A percentile compares a stretch with the other conserved stretches of the same genome.
Evolutionary conservation across 2,329 filamentous ascomycete genomes (phyloP).

Genomic region (Talaromyces sp.): DNA sequence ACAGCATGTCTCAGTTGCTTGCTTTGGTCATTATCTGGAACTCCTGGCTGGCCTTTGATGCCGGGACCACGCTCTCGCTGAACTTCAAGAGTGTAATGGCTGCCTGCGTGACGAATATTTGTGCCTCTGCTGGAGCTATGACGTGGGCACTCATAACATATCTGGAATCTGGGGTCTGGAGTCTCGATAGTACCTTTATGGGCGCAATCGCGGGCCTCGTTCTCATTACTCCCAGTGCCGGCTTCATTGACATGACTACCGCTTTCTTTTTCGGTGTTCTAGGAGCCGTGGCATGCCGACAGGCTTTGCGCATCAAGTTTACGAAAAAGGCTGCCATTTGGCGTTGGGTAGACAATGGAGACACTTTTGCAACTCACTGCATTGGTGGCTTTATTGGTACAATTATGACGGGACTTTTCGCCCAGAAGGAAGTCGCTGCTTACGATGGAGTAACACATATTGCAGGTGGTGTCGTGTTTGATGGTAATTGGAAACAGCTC

Average conservation of each 20-base stretch:
- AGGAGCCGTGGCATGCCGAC: constrained; percentile 48
- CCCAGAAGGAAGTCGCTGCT: constrained; percentile 49
- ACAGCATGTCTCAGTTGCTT: constrained; percentile 48
- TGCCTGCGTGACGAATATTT: constrained; percentile 10
- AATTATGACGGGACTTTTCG: constrained; percentile 51
- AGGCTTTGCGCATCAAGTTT: constrained; percentile 53
- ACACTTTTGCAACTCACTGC: constrained; percentile 56
- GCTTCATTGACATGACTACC: constrained; percentile 50
- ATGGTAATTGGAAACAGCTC: constrained; percentile 48
- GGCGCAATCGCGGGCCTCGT: constrained; percentile 53
- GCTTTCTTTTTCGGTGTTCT: constrained; percentile 49
- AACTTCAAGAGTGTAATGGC: constrained; percentile 48
- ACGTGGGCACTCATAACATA: constrained; percentile 49
- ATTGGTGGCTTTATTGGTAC: constrained; percentile 52
- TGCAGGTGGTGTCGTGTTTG: constrained; percentile 53
- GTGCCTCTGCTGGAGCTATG: constrained; percentile 38
- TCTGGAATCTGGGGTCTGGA: constrained; percentile 44
- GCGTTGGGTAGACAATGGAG: constrained; percentile 54
- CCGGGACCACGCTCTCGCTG: constrained; percentile 47
- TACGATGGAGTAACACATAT: constrained; percentile 47
- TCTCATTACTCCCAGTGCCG: constrained; percentile 51
- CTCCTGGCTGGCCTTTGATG: constrained; percentile 52
- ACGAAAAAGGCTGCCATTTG: constrained; percentile 47
- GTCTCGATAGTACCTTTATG: constrained; percentile 51
- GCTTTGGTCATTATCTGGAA: constrained; percentile 52